Percentiles rank a stretch among this genome's conserved stretches.
phyloP scores from a whole-genome alignment of 805 yeast genomes.

The Wickerhamia fluorescens region DNA sequence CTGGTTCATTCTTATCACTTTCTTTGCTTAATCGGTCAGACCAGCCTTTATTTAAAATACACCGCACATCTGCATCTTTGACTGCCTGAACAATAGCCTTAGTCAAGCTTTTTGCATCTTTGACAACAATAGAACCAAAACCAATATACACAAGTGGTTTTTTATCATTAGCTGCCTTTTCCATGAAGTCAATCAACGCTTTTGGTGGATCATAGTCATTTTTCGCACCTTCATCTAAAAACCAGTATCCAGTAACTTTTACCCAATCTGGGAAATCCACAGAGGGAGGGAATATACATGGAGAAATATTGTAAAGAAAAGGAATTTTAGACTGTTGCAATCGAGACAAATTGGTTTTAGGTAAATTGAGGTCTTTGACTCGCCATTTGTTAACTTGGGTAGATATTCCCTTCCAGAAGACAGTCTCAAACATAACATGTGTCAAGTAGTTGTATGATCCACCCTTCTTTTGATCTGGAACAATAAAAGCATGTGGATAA shows the following conservation, averaged over 20 bases:
- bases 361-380: constrained; percentile 53
- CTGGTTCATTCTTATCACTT: constrained; percentile 19
- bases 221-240: constrained; percentile 59
- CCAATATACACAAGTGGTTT: constrained; percentile 87
- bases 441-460: constrained; percentile 91
- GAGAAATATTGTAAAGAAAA: constrained; percentile 83
- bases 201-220: constrained; percentile 52
- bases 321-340: constrained; percentile 79
- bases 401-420: constrained; percentile 89
- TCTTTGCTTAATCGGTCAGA: constrained; percentile 59
- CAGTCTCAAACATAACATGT: constrained; percentile 86
- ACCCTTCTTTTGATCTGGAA: constrained; percentile 88
- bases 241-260: constrained; percentile 95
- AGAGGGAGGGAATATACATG: constrained; percentile 83
- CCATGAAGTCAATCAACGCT: constrained; percentile 52
- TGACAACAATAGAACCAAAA: constrained; percentile 91
- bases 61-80: constrained; percentile 69
- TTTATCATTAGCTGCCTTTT: constrained; percentile 47
- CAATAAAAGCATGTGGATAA: constrained; percentile 93
- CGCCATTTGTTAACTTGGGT: constrained; percentile 89
- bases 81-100: constrained; percentile 76
- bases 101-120: constrained; percentile 73
- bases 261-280: constrained; percentile 94
- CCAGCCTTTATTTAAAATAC: constrained; percentile 93
- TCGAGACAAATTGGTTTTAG: constrained; percentile 60